Evolutionary conservation across 108 stramenopile genomes (phyloP), one percentile per base, ranked within the genome.

Genomic region (Stephanodiscus minutulus): DNA sequence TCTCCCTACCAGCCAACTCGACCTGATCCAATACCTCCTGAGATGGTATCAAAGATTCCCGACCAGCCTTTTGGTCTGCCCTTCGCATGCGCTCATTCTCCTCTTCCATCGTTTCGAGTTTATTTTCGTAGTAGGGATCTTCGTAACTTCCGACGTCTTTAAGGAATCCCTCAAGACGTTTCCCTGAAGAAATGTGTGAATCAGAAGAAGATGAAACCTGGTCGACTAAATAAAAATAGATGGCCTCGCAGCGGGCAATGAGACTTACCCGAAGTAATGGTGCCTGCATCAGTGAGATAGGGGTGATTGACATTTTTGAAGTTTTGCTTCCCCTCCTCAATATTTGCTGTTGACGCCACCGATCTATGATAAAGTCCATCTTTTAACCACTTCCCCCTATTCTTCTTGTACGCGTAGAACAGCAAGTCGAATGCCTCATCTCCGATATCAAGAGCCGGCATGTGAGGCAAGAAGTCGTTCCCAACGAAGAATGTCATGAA

Each of bases 401-500:
- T 92, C 46, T 88, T 79, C 50, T 94, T 96, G 91, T 99, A 99
- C 8, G 94, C 81, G 55, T 91, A 74, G 72, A 98, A 94, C 20
- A 99, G 68, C 54, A 97, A 86, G 64, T 95, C 94, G 67, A 99
- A 90, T 0, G 97, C 98, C 1, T 97, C 96, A 69, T 99, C 98
- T 3, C 91, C 87, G 74, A 99, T 99, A 80, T 97, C 97, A 12
- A 99, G 82, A 21, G 97, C 85, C 8, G 95, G 97, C 86, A 98
- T 77, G 73, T 99, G 98, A 8, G 99, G 99, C 37, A 99, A 87
- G 68, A 99, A 99, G 73, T 99, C 97, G 73, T 97, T 97, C 29
- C 99, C 98, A 15, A 98, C 96, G 61, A 99, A 85, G 68, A 98
- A 94, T 20, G 97, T 98, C 89, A 99, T 94, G 83, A 99, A 95